Conservation (phyloP, 441 rosid species). For the Populus hybrid region DNA sequence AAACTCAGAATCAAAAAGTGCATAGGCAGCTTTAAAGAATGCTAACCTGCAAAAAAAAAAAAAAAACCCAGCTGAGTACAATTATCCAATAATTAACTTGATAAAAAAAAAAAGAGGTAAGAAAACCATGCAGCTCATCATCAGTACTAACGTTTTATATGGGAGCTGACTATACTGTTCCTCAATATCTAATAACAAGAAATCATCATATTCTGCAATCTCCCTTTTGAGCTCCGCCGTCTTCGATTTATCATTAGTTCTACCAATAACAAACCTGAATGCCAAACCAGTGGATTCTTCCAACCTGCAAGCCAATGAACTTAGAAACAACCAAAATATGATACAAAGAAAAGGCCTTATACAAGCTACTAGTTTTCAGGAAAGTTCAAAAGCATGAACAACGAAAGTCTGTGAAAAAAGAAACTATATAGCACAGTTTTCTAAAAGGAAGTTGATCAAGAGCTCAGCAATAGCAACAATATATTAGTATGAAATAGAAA, state of each 20-base stretch:
- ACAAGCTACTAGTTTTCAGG: background rate
- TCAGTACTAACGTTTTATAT: slow-evolving; percentile 85
- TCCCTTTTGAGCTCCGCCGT: slow-evolving; percentile 68
- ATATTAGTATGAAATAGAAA: background rate
- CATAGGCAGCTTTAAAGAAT: slow-evolving; percentile 85
- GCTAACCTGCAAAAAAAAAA: slow-evolving; percentile 51
- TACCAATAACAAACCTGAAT: slow-evolving; percentile 76
- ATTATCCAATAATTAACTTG: background rate
- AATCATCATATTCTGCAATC: slow-evolving; percentile 75
- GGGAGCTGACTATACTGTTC: slow-evolving; percentile 98
- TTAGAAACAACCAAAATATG: background rate
- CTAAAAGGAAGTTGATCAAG: background rate
- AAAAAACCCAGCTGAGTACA: slow-evolving; percentile 3
- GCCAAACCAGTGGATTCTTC: slow-evolving; percentile 88
- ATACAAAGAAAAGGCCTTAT: background rate
- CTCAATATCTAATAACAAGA: slow-evolving; percentile 75
- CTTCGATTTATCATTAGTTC: slow-evolving; percentile 49
- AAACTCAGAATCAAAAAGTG: slow-evolving; percentile 77
- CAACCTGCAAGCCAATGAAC: slow-evolving; percentile 41
- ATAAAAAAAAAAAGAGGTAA: background rate
- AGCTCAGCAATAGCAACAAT: background rate
- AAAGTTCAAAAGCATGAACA: background rate
- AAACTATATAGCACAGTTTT: background rate
- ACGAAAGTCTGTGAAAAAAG: background rate
- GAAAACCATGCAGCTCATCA: background rate